Conservation (phyloP, 495 filamentous ascomycete genomes). For the Neurospora sp. region DNA sequence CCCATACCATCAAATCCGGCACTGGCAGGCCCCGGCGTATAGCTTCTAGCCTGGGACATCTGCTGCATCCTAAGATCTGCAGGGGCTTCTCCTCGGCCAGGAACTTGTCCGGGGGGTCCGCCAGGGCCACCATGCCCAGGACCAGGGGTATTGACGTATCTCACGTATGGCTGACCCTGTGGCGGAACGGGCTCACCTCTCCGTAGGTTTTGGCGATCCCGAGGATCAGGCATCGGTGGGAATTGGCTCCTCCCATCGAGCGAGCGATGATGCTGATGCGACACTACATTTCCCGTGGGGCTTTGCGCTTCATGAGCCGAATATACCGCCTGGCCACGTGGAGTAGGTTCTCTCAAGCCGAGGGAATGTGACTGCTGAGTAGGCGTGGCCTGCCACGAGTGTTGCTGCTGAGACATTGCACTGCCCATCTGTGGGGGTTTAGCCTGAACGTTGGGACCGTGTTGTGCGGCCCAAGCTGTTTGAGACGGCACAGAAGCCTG, state of each 20-base stretch:
- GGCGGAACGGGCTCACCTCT: conserved; percentile 10
- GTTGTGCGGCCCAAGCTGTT: conserved; percentile 36
- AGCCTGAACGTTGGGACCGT: conserved; percentile 20
- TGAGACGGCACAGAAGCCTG: conserved; percentile 27
- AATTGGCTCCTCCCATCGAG: conserved; percentile 15
- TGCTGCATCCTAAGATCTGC: neutral
- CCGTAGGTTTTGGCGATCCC: neutral
- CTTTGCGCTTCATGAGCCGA: conserved; percentile 17
- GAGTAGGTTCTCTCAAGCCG: conserved; percentile 26
- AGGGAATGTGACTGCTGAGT: conserved; percentile 24
- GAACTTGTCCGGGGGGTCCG: neutral
- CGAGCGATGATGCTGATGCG: conserved; percentile 19
- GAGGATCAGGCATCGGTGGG: conserved; percentile 7
- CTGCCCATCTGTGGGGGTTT: conserved; percentile 27
- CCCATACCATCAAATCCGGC: conserved; percentile 14
- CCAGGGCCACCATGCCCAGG: conserved; percentile 9
- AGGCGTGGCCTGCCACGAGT: conserved; percentile 4
- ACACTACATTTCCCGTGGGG: conserved; percentile 12
- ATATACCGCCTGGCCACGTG: conserved; percentile 25
- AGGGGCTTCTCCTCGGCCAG: neutral
- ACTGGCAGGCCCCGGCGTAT: conserved; percentile 14
- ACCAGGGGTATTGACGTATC: conserved; percentile 22
- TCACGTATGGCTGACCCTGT: conserved; percentile 23
- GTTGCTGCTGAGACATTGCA: conserved; percentile 26
- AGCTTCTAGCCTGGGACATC: conserved; percentile 16